Evolutionary conservation across 495 filamentous ascomycete genomes (phyloP), one percentile per base, ranked within the genome.

Genomic region (Lophium mytilinum): DNA sequence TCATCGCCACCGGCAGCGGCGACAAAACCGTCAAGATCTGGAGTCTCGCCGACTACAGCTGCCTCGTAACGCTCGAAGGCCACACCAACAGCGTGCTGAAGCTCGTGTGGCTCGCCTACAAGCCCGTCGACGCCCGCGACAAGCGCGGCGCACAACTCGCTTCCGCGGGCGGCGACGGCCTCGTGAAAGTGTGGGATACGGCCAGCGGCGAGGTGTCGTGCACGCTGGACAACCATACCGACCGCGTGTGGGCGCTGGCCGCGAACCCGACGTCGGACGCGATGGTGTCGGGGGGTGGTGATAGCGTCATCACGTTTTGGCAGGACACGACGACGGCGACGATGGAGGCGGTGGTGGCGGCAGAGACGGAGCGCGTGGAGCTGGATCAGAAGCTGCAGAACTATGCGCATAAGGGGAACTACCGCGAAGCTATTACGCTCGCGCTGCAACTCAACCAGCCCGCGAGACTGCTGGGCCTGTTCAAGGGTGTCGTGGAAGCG

Each of bases 1-100:
- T 95, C 53, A 77, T 94, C 14, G 77, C 90, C 6, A 97, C 93
- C 0, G 94, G 88, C 14, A 90, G 86, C 53, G 93, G 90, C 54
- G 93, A 99, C 72, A 96, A 94, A 69, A 96, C 89, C 0, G 81
- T 99, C 62, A 94, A 95, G 70, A 79, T 99, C 14, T 99, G 94
- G 94, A 95, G 81, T 71, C 74, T 97, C 49, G 78, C 84, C 3
- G 92, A 97, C 69, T 99, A 95, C 68, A 90, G 83, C 66, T 99
- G 93, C 70, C 72, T 99, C 12, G 77, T 89, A 46, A 97, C 93
- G 0, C 89, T 99, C 57, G 93, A 99, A 71, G 93, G 94, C 0
- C 93, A 99, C 70, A 90, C 89, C 6, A 90, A 96, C 69, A 94
- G 86, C 69, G 88, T 97, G 8, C 80, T 97, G 43, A 96, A 96